Evolutionary conservation across 2,329 filamentous ascomycete species (phyloP), one percentile per base, ranked within the genome.

Genomic region (Plenodomus biglobosus): DNA sequence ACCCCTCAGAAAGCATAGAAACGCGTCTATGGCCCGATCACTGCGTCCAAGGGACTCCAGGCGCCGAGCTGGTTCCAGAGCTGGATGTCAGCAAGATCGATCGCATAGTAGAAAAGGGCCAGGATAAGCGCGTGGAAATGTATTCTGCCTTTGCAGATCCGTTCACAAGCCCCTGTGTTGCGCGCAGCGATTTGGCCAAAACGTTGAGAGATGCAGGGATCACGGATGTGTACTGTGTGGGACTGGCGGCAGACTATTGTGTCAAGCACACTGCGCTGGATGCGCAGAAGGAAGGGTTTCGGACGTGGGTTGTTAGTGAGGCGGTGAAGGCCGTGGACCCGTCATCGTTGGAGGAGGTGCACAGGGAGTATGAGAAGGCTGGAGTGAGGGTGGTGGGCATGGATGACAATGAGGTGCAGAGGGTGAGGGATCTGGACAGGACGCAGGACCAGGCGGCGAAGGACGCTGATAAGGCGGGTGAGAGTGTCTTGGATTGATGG

Each of bases 81-180:
- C 78, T 97, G 1, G 76, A 90, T 41, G 50, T 66, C 13, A 61
- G 65, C 7, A 78, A 76, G 15, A 58, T 95, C n/a, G 80, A 92
- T 58, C 60, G 73, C 30, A 76, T 90, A 21, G 74, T 96, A 13
- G 81, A 88, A 58, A 99, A 99, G 76, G 94, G 94, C 10, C 81
- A 78, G 65, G 80, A 90, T 66, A 69, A 78, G 38, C 76, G 81
- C 38, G 82, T 96, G 1, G 94, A 99, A 73, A 96, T 96, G 88
- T 97, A 96, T 74, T 92, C 87, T 53, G 91, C 87, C 0, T 97
- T 99, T 2, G 86, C 86, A 52, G 88, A 92, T 66, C 88, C 89
- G 0, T 92, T 96, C 61, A 73, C 73, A 34, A 78, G 78, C 5
- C 84, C 85, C 1, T 74, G 74, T 24, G 76, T 87, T 13, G 76